A percentile compares a stretch with the other conserved stretches of the same genome.
phyloP scores from a whole-genome alignment of 139 green algal genomes.

The Diplosphaera chodatii region DNA sequence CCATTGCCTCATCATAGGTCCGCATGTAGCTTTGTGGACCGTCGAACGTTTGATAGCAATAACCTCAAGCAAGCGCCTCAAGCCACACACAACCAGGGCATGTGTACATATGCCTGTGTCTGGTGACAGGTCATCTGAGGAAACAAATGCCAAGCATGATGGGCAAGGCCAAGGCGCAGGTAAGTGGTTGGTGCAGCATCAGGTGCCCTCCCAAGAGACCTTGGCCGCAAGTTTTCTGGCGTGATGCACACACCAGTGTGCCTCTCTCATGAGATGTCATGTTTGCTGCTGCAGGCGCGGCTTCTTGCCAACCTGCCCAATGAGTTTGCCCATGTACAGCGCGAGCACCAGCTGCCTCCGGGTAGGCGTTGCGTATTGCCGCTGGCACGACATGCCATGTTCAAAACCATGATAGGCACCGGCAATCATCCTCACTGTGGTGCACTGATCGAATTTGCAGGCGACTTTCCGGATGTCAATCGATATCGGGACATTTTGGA shows the following conservation, averaged over 20 bases:
- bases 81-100: too few species aligned
- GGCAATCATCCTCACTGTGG: too few species aligned
- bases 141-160: conserved; percentile 88
- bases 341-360: conserved; percentile 81
- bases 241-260: too few species aligned
- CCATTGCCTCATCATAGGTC: conserved; percentile 88
- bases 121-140: conserved; percentile 67
- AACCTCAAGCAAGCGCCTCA: too few species aligned
- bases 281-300: conserved; percentile 34
- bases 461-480: conserved; percentile 86
- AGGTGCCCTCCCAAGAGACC: too few species aligned
- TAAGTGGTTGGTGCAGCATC: too few species aligned
- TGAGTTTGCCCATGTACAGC: conserved; percentile 76
- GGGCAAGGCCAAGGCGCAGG: conserved; percentile 71
- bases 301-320: conserved; percentile 52
- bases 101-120: too few species aligned
- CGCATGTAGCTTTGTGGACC: too few species aligned
- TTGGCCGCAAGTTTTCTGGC: too few species aligned
- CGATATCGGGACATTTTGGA: conserved; percentile 79
- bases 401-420: too few species aligned
- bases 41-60: too few species aligned
- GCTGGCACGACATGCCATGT: not conserved
- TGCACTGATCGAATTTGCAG: conserved; percentile 22
- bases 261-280: too few species aligned
- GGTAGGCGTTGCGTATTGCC: conserved; percentile 13